Evolutionary conservation across 2,329 filamentous ascomycete species (phyloP), one percentile per base, ranked within the genome.

Genomic region (Pyrenophora tritici-repentis): DNA sequence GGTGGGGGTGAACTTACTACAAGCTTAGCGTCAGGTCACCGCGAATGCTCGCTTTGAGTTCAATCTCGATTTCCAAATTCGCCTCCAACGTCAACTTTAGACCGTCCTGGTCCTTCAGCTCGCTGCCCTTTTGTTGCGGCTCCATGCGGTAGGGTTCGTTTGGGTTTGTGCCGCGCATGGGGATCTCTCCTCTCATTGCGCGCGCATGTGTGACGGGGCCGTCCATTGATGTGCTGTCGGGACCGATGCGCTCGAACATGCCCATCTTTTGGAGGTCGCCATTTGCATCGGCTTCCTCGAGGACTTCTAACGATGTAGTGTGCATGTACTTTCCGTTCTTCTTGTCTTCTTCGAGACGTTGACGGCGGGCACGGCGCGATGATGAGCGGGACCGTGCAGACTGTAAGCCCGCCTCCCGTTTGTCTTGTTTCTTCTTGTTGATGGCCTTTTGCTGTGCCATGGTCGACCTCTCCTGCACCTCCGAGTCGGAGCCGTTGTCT

Each of bases 11-110:
- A n/a, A 86, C 84, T 79, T 81, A 90, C 88, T 88, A 84, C 67
- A 94, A 80, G 58, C 86, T 87, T 59, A 94, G 75, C 29, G 89
- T 91, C 58, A 95, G 76, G 76, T 95, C 91, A 67, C 91, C 91
- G 65, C 91, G 86, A 59, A 94, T 91, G 73, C 87, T 87, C 16
- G 90, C 90, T 80, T 94, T 94, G 55, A 94, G 81, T 65, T 91
- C 87, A 55, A 94, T 89, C 73, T 94, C 90, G 42, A 94, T 82
- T 61, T 94, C 90, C 50, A 94, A 78, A 73, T 92, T 91, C 47
- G 91, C 77, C 68, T 92, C 90, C 17, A 94, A 76, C 32, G 86
- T 83, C 68, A 92, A 74, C 71, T 86, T 86, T 68, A 91, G 73
- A 33, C 88, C 87, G 65, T 91, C 86, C 53, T 83, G 76, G 42